Conservation (phyloP, 805 yeast species). For the Metschnikowia kofuensis region DNA sequence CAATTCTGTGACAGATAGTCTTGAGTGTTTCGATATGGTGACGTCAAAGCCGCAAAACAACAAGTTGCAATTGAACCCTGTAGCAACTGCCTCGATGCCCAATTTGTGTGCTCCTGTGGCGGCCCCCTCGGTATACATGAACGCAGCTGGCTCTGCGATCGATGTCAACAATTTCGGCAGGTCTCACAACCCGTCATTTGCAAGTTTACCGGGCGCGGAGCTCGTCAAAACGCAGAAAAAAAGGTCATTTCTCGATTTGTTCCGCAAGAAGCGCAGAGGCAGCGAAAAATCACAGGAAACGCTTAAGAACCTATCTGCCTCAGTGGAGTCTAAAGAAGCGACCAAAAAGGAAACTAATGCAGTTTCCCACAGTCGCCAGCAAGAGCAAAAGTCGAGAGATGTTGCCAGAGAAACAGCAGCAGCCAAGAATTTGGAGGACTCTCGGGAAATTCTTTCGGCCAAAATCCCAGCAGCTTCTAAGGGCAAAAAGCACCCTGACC, state of each 20-base stretch:
- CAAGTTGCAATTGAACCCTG: not conserved
- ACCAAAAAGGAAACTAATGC: too few relatives aligned
- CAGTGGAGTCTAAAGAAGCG: too few relatives aligned
- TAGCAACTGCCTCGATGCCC: conserved; percentile 17
- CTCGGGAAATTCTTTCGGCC: too few relatives aligned
- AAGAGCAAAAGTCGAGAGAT: too few relatives aligned
- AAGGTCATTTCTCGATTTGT: conserved; percentile 35
- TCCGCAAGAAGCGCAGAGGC: conserved; percentile 24
- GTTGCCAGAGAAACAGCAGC: too few relatives aligned
- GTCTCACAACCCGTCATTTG: conserved; percentile 36
- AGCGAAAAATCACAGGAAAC: too few relatives aligned
- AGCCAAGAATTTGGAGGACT: too few relatives aligned
- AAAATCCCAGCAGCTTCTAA: not conserved
- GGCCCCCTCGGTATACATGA: conserved; percentile 11
- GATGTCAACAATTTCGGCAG: conserved; percentile 41
- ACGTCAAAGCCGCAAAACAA: conserved; percentile 1
- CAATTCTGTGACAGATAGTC: conserved; percentile 7
- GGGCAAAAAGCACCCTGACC: conserved; percentile 9
- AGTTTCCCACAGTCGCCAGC: too few relatives aligned
- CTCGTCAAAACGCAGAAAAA: conserved; percentile 9
- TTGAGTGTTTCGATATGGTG: conserved; percentile 17
- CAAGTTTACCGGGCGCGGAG: conserved; percentile 1
- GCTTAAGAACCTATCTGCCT: too few relatives aligned
- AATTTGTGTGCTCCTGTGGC: conserved; percentile 9
- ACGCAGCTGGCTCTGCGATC: conserved; percentile 34